Conservation (phyloP, 768 basidiomycete species). For the Suillus subaureus region DNA sequence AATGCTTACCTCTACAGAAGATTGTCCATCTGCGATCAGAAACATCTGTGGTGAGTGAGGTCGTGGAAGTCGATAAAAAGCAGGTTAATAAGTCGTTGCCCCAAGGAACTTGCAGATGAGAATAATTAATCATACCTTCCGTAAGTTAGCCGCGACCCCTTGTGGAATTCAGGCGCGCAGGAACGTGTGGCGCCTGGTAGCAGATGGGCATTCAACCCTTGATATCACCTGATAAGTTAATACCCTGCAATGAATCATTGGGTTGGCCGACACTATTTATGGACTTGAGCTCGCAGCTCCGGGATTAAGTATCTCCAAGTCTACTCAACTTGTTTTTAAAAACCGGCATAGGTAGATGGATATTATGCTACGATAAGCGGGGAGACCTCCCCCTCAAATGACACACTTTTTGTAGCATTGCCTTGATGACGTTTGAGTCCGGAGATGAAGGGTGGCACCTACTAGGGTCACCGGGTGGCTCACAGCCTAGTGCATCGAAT, state of each 20-base stretch:
- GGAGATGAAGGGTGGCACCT: not conserved
- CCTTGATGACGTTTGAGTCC: not conserved
- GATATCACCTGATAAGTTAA: not conserved
- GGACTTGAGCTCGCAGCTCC: not conserved
- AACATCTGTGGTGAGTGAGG: not conserved
- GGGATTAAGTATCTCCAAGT: not conserved
- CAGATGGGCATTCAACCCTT: not conserved
- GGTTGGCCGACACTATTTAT: not conserved
- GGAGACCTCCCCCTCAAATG: not conserved
- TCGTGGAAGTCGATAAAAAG: not conserved
- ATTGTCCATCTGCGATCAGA: not conserved
- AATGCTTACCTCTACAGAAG: not conserved
- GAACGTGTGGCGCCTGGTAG: not conserved
- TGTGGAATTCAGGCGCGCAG: not conserved
- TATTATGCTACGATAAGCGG: not conserved
- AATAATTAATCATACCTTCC: too few relatives aligned
- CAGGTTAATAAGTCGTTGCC: not conserved
- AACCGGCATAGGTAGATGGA: not conserved
- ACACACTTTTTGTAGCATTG: not conserved
- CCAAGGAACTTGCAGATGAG: too few relatives aligned
- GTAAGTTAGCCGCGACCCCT: not conserved
- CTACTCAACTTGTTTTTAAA: not conserved
- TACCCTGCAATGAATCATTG: not conserved
- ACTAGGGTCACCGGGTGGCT: too few relatives aligned
- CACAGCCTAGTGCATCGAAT: not conserved